phyloP scores from a whole-genome alignment of 2,329 filamentous ascomycete genomes.

The Rutstroemia sp. region DNA sequence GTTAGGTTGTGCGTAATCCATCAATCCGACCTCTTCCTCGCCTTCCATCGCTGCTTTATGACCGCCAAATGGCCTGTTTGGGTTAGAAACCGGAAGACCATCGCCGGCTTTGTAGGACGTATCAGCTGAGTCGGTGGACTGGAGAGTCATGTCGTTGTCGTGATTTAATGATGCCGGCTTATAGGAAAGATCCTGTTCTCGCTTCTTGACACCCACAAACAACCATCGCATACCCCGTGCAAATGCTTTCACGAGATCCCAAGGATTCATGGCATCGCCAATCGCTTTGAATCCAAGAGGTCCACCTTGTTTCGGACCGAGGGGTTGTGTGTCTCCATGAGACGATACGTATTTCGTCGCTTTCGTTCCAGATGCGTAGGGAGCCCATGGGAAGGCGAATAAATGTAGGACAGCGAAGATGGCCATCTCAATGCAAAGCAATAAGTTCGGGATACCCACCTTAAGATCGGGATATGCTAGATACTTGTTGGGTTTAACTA shows the following conservation, averaged over 20 bases:
- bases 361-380: constrained; percentile 42
- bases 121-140: constrained; percentile 6
- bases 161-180: constrained; percentile 20
- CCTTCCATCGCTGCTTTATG: constrained; percentile 11
- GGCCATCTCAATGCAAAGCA: constrained; percentile 81
- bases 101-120: constrained; percentile 17
- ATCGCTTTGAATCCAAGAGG: constrained; percentile 58
- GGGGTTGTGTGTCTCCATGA: constrained; percentile 26
- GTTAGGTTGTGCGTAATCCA: constrained; percentile 27
- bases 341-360: not conserved
- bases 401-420: constrained; percentile 71
- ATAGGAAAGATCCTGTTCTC: constrained; percentile 47
- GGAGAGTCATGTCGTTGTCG: constrained; percentile 19
- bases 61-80: constrained; percentile 26
- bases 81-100: constrained; percentile 25
- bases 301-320: constrained; percentile 52
- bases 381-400: constrained; percentile 73
- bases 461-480: constrained; percentile 70
- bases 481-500: constrained; percentile 28
- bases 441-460: constrained; percentile 68
- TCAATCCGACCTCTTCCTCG: constrained; percentile 26
- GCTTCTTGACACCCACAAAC: constrained; percentile 61
- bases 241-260: constrained; percentile 76
- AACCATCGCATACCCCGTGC: constrained; percentile 70
- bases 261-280: constrained; percentile 66